Evolutionary conservation across 331 rosid species (phyloP), one percentile per base, ranked within the genome.

Genomic region (Pyrus hybrid): DNA sequence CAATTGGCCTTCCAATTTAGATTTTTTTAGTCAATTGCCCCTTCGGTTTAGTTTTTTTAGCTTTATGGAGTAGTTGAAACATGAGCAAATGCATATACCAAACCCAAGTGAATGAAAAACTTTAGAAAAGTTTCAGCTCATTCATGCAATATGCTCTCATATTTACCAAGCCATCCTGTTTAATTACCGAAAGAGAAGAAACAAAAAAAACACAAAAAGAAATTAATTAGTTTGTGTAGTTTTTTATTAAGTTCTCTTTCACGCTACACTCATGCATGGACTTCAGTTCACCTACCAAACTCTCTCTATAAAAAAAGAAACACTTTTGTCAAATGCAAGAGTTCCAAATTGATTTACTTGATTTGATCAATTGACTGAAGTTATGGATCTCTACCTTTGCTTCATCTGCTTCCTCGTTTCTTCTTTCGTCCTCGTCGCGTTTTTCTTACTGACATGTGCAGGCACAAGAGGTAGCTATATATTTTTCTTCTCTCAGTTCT

Each of bases 111-210:
- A 73, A 61, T 61, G 77, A 62, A 61, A 73, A 61, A 20, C 61
- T 41, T 41, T 72, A 23, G 76, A 18, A 3, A 58, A 58, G 68
- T 29, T 72, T 68, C 26, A 80, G 90, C 71, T 14, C 53, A 47
- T 47, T 91, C 97, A 91, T 86, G 97, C 95, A 83, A 82, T 86
- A 85, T 86, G 95, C 85, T 86, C 17, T 86, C 89, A 83, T 85
- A 87, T 86, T 87, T 86, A 84, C 85, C 86, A 82, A 86, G 88
- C 75, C 79, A 86, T 77, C 72, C 53, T 45, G 3, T 53, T 68
- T 49, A 76, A 58, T 41, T 68, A 72, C 53, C 43, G n/a, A 45
- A 10, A 73, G 12, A 61, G 7, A 23, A 5, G 14, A 2, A 2
- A 2, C n/a, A 7, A 54, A 49, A 49, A 20, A 54, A 20, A 5